Conservation (phyloP, 192 early-diverging fungal species). For the Kappamyces sp. region DNA sequence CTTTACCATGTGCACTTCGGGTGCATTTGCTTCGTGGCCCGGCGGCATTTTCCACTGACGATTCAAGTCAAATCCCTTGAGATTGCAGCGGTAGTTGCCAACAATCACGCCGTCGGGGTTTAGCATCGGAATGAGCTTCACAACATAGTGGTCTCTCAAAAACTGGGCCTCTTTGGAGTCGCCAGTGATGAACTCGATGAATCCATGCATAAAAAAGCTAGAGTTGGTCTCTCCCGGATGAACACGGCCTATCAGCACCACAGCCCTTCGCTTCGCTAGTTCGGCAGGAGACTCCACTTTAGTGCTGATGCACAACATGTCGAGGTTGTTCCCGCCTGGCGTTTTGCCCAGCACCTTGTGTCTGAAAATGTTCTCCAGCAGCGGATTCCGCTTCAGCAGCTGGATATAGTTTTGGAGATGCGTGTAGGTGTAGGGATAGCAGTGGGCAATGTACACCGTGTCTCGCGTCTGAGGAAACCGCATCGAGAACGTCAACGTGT, state of each 20-base stretch:
- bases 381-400: no score
- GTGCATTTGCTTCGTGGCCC: constrained; percentile 10
- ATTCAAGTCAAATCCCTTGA: constrained; percentile 41
- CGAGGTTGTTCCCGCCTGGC: constrained; percentile 33
- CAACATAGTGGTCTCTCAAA: constrained; percentile 28
- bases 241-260: constrained; percentile 32
- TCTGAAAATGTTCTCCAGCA: constrained; percentile 13
- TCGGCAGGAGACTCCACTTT: constrained; percentile 20
- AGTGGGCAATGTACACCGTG: constrained; percentile 37
- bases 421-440: constrained; percentile 43
- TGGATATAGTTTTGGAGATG: constrained; percentile 27
- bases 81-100: constrained; percentile 41
- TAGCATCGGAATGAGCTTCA: constrained; percentile 43
- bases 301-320: constrained; percentile 27
- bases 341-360: constrained; percentile 34
- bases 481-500: constrained; percentile 32
- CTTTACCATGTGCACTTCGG: constrained; percentile 24
- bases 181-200: constrained; percentile 27
- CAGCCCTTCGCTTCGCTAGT: constrained; percentile 19
- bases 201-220: constrained; percentile 34
- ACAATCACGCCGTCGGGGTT: constrained; percentile 42
- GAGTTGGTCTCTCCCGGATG: constrained; percentile 43
- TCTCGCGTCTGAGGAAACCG: constrained; percentile 21
- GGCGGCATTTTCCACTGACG: constrained; percentile 26
- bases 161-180: constrained; percentile 19